Base-by-base conservation (phyloP, 164 flowering plant species). In the Dillenia suffruticosa region DNA sequence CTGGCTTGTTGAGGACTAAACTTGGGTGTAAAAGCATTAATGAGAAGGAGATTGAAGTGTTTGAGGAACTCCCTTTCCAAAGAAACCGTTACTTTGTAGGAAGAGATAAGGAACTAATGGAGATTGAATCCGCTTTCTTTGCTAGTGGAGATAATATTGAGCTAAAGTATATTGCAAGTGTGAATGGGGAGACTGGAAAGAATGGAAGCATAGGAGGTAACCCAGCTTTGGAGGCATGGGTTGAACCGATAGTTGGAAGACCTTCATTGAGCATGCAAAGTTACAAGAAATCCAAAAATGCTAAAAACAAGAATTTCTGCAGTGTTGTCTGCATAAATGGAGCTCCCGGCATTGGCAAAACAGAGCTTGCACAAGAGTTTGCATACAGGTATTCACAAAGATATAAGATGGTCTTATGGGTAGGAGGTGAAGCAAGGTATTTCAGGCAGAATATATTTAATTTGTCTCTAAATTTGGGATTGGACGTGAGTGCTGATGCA, bases 341-440 rank as follows among this genome's bases (percentile, higher is more conserved):
- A 46, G 73, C 51, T 62, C 68, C 87, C 0, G 96, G 97, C 49
- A 68, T 76, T 51, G 96, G 97, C 12, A 92, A 92, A 63, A 84
- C 97, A 0, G 97, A 92, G 76, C 77, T 92, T n/a, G 96, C 92
- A 11, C 65, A 86, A 62, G 96, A 92, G 70, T 92, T 87, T 72
- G 96, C 94, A 54, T 70, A 84, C 75, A 76, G 87, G 58, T 77
- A 81, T 72, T 67, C 76, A 0, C 90, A 86, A 64, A 83, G 94
- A 64, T 92, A 92, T 71, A 89, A 84, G 74, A 83, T 79, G 97
- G 96, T 92, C 16, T 57, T 92, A 67, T 92, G 97, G 97, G 82
- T 87, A 3, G 94, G 94, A 8, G 96, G 97, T 15, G 96, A 92
- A 74, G 84, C 94, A 51, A 64, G 84, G 56, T 83, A 86, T 62